Evolutionary conservation across 2,329 filamentous ascomycete species (phyloP).

Genomic region (Hypomyces rosellus): DNA sequence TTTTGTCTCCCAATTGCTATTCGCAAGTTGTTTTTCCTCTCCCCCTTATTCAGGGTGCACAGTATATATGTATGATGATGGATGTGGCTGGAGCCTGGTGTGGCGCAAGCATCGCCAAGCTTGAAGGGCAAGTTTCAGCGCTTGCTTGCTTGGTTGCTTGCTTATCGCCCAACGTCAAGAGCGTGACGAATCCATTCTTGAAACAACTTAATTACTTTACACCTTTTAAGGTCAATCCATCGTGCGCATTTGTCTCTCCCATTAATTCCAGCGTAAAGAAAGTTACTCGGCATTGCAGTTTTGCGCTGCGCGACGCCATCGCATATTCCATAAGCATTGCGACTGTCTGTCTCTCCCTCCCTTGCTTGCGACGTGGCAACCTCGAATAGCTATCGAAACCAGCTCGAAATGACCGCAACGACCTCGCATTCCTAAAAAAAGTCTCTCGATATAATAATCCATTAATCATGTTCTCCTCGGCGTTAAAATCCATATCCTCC

Average conservation of each 20-base stretch:
- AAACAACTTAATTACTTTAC: too few relatives aligned
- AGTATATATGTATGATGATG: too few relatives aligned
- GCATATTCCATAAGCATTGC: neutral
- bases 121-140: too few relatives aligned
- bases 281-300: neutral
- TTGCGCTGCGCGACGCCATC: neutral
- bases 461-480: conserved; percentile 78
- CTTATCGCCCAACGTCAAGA: neutral
- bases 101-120: neutral
- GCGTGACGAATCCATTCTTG: too few relatives aligned
- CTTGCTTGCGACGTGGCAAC: neutral
- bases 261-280: too few relatives aligned
- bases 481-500: conserved; percentile 86
- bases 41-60: too few relatives aligned
- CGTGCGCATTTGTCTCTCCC: too few relatives aligned
- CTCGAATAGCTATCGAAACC: neutral
- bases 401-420: conserved; percentile 22
- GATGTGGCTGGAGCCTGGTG: neutral
- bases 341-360: neutral
- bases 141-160: neutral
- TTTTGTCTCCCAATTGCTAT: too few relatives aligned
- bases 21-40: too few relatives aligned
- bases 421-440: conserved; percentile 10
- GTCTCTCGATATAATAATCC: conserved; percentile 1
- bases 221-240: neutral